phyloP scores from a whole-genome alignment of 768 basidiomycete species.

The Kwoniella botswanensis region DNA sequence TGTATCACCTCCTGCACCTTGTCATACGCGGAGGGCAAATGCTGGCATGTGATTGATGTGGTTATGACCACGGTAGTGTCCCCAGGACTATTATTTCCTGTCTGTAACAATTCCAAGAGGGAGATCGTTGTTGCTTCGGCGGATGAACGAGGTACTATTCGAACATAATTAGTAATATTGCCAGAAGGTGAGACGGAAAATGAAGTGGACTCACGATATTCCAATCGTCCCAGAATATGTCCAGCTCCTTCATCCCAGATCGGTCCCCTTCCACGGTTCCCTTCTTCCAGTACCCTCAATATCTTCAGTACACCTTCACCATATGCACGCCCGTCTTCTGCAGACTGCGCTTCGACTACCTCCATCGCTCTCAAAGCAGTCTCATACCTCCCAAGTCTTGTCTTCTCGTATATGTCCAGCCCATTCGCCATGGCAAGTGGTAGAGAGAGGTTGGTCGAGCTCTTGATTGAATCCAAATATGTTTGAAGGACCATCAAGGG shows the following conservation, averaged over 20 bases:
- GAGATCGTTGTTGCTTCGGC: conserved; percentile 5
- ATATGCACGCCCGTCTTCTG: conserved; percentile 3
- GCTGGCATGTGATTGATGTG: conserved; percentile 24
- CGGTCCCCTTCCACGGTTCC: background rate
- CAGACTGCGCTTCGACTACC: conserved; percentile 20
- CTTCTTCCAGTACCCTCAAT: conserved; percentile 5
- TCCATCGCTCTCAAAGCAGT: conserved; percentile 35
- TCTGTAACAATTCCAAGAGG: background rate
- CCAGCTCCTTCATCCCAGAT: conserved; percentile 27
- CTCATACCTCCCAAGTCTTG: conserved; percentile 8
- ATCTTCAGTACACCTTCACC: conserved; percentile 1
- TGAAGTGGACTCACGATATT: conserved; percentile 3
- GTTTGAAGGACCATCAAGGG: conserved; percentile 1
- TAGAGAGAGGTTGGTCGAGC: conserved; percentile 24
- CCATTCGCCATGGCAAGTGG: conserved; percentile 9
- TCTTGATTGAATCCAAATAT: conserved; percentile 20
- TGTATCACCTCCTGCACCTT: background rate
- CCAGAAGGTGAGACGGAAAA: no score
- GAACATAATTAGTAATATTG: no score
- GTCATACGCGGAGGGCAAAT: background rate
- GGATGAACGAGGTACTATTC: background rate
- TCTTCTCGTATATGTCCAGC: conserved; percentile 16
- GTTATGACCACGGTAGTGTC: conserved; percentile 16
- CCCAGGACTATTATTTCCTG: background rate
- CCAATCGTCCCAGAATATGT: conserved; percentile 1